Evolutionary conservation across 2,329 filamentous ascomycete species (phyloP), one percentile per base, ranked within the genome.

Genomic region (Penicillium occitanis): DNA sequence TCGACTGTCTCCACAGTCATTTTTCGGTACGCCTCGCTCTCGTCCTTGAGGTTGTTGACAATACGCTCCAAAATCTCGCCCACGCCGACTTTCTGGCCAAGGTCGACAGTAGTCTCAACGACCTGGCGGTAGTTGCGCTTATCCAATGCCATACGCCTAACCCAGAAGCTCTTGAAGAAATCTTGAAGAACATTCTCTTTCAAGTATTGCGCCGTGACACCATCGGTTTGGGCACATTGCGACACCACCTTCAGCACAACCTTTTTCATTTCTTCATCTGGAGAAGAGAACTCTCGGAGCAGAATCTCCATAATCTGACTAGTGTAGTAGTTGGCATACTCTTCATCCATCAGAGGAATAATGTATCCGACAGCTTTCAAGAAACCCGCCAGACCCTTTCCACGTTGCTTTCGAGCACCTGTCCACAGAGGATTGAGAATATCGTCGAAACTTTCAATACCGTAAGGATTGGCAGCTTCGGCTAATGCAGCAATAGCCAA

Each of bases 211-310:
- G 93, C 91, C 40, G 95, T 98, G 33, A 99, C 95, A 80, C 95
- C 95, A 74, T 96, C 91, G 2, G 94, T 98, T 71, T 90, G 90
- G 7, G 95, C 92, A 75, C 95, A 98, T 75, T 99, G 95, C 19
- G 93, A 97, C 17, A 99, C 89, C 33, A 99, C 95, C 80, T 98
- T 98, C 66, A 99, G 83, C 7, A 99, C 95, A 0, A 99, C 95
- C 82, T 99, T 99, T 82, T 98, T 99, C 95, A 99, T 99, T 79
- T 99, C 95, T 79, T 99, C 95, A 71, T 99, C 95, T 0, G 95
- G 95, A 0, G 94, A 97, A 6, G 93, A 91, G 74, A 99, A 99
- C 76, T 99, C 95, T 73, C 95, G 89, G 35, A 98, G 87, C 14
- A 99, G 83, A 73, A 98, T 98, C 78, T 98, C 95, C 94, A 99